A percentile compares a stretch with the other conserved stretches of the same genome.
Conservation (phyloP, 2,329 filamentous ascomycete species). For the Drechslera avenae region DNA sequence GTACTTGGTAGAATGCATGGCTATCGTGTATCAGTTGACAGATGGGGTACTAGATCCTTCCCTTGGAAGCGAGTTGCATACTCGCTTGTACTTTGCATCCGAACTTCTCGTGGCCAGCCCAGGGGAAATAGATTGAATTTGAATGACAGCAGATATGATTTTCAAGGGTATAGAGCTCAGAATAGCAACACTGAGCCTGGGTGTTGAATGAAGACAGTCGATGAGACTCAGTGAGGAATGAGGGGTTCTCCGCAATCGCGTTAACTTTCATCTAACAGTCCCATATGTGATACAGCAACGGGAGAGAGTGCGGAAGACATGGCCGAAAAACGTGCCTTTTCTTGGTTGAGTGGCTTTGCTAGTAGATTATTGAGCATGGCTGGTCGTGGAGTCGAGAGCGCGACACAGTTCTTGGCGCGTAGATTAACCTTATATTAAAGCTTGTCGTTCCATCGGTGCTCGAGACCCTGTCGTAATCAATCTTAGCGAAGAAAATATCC, state of each 20-base stretch:
- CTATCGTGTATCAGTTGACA: slow-evolving; percentile 18
- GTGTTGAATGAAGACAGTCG: slow-evolving; percentile 19
- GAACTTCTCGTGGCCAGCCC: slow-evolving; percentile 23
- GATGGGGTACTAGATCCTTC: slow-evolving; percentile 9
- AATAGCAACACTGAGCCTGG: slow-evolving; percentile 39
- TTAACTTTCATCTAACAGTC: slow-evolving; percentile 32
- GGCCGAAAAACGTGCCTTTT: slow-evolving; percentile 33
- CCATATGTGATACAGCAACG: slow-evolving; percentile 28
- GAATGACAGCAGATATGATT: slow-evolving; percentile 39
- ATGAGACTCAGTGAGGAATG: slow-evolving; percentile 5
- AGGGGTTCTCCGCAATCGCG: slow-evolving; percentile 21
- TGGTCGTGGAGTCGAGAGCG: slow-evolving; percentile 19
- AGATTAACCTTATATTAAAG: slow-evolving; percentile 51
- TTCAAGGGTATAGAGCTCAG: slow-evolving; percentile 33
- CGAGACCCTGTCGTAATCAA: slow-evolving; percentile 31
- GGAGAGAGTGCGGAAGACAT: slow-evolving; percentile 33
- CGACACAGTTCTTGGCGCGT: slow-evolving; percentile 36
- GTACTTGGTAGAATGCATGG: not conserved
- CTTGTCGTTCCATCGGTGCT: slow-evolving; percentile 40
- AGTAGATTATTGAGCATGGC: slow-evolving; percentile 20
- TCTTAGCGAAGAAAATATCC: slow-evolving; percentile 32
- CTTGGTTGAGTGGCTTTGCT: slow-evolving; percentile 22
- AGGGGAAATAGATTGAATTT: slow-evolving; percentile 33
- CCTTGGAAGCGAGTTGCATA: slow-evolving; percentile 11
- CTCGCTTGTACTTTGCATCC: slow-evolving; percentile 19